A percentile compares a stretch with the other conserved stretches of the same genome.
phyloP scores from a whole-genome alignment of 2,329 filamentous ascomycete genomes.

The Thermothelomyces thermophilus region DNA sequence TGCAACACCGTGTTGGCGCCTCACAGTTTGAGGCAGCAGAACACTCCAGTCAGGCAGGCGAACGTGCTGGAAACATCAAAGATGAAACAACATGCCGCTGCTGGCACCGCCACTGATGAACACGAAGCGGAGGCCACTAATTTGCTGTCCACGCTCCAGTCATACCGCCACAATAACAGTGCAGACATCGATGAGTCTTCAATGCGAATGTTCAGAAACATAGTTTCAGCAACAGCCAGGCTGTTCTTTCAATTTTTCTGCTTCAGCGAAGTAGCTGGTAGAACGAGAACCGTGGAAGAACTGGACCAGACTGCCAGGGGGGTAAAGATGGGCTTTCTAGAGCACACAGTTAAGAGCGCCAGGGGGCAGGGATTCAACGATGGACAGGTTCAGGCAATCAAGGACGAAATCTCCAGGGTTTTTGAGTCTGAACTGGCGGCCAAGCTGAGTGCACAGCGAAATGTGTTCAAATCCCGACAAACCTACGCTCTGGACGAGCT shows the following conservation, averaged over 20 bases:
- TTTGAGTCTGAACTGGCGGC: background rate
- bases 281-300: background rate
- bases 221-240: background rate
- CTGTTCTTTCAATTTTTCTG: slow-evolving; percentile 3
- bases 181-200: background rate
- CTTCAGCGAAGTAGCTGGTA: background rate
- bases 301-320: background rate
- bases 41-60: too few relatives aligned
- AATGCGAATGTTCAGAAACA: background rate
- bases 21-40: too few relatives aligned
- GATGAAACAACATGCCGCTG: background rate
- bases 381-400: background rate
- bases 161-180: background rate
- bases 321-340: slow-evolving; percentile 1
- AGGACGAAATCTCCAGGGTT: background rate
- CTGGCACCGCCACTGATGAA: background rate
- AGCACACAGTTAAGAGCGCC: background rate
- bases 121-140: background rate
- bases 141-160: slow-evolving; percentile 1
- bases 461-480: background rate
- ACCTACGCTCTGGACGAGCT: slow-evolving; percentile 10
- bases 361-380: background rate
- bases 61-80: too few relatives aligned
- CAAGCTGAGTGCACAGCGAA: too few relatives aligned
- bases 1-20: too few relatives aligned